A percentile compares a stretch with the other conserved stretches of the same genome.
phyloP scores from a whole-genome alignment of 495 filamentous ascomycete species.

The Hyaloscypha variabilis region DNA sequence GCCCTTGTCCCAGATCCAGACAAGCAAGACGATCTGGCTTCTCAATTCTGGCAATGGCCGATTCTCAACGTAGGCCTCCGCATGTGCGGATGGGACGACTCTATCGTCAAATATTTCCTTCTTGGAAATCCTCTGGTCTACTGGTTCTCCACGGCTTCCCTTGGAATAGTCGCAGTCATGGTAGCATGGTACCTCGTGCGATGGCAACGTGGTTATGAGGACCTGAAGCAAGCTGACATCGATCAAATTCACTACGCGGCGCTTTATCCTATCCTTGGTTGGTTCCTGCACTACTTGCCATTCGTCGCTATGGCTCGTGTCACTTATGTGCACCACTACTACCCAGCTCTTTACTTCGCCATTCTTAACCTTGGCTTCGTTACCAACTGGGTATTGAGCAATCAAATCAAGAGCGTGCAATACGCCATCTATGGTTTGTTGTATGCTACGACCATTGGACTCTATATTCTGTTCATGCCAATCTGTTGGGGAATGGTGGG shows the following conservation, averaged over 20 bases:
- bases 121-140: slow-evolving; percentile 96
- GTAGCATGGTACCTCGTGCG: slow-evolving; percentile 85
- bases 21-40: slow-evolving; percentile 98
- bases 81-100: slow-evolving; percentile 98
- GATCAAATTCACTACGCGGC: slow-evolving; percentile 94
- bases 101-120: slow-evolving; percentile 95
- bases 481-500: slow-evolving; percentile 97
- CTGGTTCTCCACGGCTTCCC: slow-evolving; percentile 84
- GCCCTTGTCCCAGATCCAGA: slow-evolving; percentile 96
- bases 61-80: slow-evolving; percentile 91
- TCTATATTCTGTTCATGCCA: slow-evolving; percentile 89
- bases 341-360: slow-evolving; percentile 97
- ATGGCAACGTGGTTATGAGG: slow-evolving; percentile 93
- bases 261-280: slow-evolving; percentile 88
- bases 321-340: slow-evolving; percentile 99
- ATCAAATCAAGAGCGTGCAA: slow-evolving; percentile 58
- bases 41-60: slow-evolving; percentile 98
- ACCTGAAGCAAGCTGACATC: slow-evolving; percentile 77
- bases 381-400: slow-evolving; percentile 77
- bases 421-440: slow-evolving; percentile 69
- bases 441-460: slow-evolving; percentile 70
- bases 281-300: slow-evolving; percentile 94
- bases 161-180: slow-evolving; percentile 71
- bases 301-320: slow-evolving; percentile 98
- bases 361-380: slow-evolving; percentile 89